Percentiles rank a stretch among this genome's conserved stretches.
Conservation (phyloP, 441 rosid species). For the Metrosideros polymorpha region DNA sequence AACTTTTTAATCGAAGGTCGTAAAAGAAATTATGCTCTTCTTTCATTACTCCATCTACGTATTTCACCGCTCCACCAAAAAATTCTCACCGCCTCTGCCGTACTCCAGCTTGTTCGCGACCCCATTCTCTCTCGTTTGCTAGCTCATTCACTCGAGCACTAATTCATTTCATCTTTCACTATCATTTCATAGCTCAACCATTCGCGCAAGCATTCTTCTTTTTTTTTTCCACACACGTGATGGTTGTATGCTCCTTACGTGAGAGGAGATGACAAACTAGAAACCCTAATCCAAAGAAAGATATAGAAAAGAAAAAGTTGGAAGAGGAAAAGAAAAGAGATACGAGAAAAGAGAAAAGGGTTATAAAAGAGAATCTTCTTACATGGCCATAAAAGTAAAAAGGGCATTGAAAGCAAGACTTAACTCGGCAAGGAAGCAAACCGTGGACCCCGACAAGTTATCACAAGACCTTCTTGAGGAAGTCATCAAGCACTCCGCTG, state of each 20-base stretch:
- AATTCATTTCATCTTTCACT: not conserved
- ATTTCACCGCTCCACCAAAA: not conserved
- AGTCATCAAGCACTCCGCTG: not conserved
- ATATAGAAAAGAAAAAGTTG: not conserved
- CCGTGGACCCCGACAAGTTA: not conserved
- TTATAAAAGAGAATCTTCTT: not conserved
- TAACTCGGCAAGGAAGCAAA: too few relatives aligned
- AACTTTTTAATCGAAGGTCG: not conserved
- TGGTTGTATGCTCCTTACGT: not conserved
- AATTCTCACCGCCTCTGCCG: not conserved
- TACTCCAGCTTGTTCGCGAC: not conserved
- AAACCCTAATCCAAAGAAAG: not conserved
- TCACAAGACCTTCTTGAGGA: not conserved
- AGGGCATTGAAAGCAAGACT: not conserved
- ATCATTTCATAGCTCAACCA: not conserved
- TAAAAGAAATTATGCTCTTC: not conserved
- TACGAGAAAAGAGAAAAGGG: not conserved
- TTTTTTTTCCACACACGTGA: not conserved
- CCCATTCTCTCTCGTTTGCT: not conserved
- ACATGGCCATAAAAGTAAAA: not conserved
- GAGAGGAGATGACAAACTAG: not conserved
- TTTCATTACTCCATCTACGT: not conserved
- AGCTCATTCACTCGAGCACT: not conserved
- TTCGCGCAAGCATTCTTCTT: not conserved
- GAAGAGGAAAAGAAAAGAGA: not conserved